Conservation (phyloP, 2,329 filamentous ascomycete genomes). For the Fusarium sp. region DNA sequence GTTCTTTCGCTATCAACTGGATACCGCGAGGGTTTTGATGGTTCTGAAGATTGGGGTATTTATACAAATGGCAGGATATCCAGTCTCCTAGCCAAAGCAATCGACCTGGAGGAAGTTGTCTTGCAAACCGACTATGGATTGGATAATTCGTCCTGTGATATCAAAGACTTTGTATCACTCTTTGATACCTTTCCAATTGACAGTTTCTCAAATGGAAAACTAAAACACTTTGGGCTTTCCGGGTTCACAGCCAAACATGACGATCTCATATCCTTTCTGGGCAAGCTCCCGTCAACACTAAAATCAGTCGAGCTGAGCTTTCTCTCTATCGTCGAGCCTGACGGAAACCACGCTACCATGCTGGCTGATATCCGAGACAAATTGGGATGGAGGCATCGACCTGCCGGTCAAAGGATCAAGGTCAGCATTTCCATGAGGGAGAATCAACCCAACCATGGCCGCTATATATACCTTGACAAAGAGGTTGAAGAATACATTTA, state of each 20-base stretch:
- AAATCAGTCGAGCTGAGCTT: constrained; percentile 2
- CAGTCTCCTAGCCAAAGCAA: neutral
- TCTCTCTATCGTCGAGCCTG: neutral
- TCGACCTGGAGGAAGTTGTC: neutral
- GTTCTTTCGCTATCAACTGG: neutral
- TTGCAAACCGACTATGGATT: neutral
- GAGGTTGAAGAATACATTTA: constrained; percentile 15
- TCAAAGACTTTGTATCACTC: neutral
- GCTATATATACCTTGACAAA: neutral
- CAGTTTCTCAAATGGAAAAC: neutral
- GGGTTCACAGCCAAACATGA: neutral
- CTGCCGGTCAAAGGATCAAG: neutral
- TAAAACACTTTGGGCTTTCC: constrained; percentile 6
- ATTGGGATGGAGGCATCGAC: neutral
- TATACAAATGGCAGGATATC: neutral
- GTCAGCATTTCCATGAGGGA: neutral
- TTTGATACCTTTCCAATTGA: neutral
- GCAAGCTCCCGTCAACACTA: neutral
- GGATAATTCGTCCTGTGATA: rapidly evolving
- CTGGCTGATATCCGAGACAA: constrained; percentile 6
- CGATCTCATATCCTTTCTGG: neutral
- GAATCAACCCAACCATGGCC: neutral
- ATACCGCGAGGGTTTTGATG: neutral
- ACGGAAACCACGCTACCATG: neutral
- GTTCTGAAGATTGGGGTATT: neutral